Evolutionary conservation across 2,329 filamentous ascomycete species (phyloP).

Genomic region (Penicillium sp.): DNA sequence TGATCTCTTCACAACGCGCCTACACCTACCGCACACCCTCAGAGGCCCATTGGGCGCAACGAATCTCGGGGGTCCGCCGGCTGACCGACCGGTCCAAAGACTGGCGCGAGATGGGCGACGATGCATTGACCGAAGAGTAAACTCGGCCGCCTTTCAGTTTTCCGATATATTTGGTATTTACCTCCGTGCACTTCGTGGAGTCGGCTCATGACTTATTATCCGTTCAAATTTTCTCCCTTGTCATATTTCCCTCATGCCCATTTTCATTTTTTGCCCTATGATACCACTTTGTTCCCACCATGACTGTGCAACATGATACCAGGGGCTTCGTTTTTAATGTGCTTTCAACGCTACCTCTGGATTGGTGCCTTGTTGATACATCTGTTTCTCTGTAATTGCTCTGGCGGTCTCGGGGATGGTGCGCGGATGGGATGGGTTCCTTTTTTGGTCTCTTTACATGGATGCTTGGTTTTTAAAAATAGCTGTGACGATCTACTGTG

Average conservation of each 20-base stretch:
- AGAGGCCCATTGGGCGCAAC: conserved; percentile 80
- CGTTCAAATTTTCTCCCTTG: neutral
- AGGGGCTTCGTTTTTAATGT: conserved; percentile 23
- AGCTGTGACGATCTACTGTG: conserved; percentile 9
- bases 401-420: conserved; percentile 17
- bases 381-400: conserved; percentile 21
- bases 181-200: conserved; percentile 12
- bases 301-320: conserved; percentile 35
- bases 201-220: conserved; percentile 11
- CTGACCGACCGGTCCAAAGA: conserved; percentile 79
- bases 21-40: conserved; percentile 90
- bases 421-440: conserved; percentile 12
- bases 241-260: neutral
- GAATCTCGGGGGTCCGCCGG: conserved; percentile 73
- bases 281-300: conserved; percentile 40
- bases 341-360: conserved; percentile 14
- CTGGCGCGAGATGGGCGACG: conserved; percentile 82
- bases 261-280: conserved; percentile 23
- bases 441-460: neutral
- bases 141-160: conserved; percentile 4
- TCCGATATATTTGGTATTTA: neutral
- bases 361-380: conserved; percentile 16
- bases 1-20: conserved; percentile 88
- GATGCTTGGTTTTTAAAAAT: conserved; percentile 1
- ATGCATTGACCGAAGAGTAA: conserved; percentile 57